Percentiles rank a stretch among this genome's conserved stretches.
These are phyloP conservation scores for Arthrobotrys iridis DNA, from an alignment of 2,329 filamentous ascomycete genomes.

Conservation along the genomic window DNA sequence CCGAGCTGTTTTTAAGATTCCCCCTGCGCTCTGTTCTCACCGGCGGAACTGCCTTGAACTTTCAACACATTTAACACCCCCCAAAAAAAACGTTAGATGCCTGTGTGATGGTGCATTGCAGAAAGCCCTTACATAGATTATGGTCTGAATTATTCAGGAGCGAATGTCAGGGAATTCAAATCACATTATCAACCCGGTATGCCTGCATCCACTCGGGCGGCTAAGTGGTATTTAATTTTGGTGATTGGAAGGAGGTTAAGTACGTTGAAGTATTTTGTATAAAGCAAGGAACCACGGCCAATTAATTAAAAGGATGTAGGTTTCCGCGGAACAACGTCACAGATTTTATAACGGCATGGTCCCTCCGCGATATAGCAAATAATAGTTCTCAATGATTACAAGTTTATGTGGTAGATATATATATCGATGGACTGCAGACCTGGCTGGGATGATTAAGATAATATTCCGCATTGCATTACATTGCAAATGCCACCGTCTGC, in stretches of 20 bases:
- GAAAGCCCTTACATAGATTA: slow-evolving; percentile 2
- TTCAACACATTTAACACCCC: slow-evolving; percentile 14
- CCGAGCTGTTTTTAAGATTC: slow-evolving; percentile 1
- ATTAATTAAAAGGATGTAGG: too few relatives aligned
- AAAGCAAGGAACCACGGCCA: too few relatives aligned
- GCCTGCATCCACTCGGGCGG: not conserved
- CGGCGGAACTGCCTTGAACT: not conserved
- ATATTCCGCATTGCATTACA: not conserved
- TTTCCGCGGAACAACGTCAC: not conserved
- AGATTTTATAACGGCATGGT: too few relatives aligned
- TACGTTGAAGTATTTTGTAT: too few relatives aligned
- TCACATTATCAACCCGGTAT: not conserved
- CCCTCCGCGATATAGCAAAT: too few relatives aligned
- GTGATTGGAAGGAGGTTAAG: not conserved
- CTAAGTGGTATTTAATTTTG: not conserved
- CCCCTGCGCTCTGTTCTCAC: not conserved
- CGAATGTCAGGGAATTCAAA: not conserved
- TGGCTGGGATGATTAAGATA: not conserved
- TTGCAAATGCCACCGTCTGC: not conserved
- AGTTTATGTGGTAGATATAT: not conserved
- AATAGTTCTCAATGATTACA: too few relatives aligned
- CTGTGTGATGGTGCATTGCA: not conserved
- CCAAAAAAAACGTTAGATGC: not conserved
- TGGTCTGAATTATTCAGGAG: not conserved
- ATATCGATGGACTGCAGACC: not conserved